Evolutionary conservation across 495 filamentous ascomycete genomes (phyloP).

Genomic region (Neurospora sp.): DNA sequence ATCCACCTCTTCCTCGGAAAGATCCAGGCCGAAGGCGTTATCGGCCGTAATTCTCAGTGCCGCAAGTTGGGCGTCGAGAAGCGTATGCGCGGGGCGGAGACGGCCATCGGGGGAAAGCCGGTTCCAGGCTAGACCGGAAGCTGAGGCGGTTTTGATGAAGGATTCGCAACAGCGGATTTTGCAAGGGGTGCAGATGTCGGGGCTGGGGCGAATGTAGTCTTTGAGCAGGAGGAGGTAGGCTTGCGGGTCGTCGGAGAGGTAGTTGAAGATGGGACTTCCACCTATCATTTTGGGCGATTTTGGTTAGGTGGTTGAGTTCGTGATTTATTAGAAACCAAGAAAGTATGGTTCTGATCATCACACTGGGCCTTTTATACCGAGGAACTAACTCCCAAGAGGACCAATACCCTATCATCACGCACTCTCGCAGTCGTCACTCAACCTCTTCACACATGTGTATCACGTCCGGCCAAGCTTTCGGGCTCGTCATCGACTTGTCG

Average conservation of each 20-base stretch:
- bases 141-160: neutral
- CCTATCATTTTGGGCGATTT: neutral
- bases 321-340: too few relatives aligned
- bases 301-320: too few relatives aligned
- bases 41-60: rapidly evolving
- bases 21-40: neutral
- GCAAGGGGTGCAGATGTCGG: neutral
- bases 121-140: neutral
- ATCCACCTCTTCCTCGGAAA: neutral
- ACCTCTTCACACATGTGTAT: too few relatives aligned
- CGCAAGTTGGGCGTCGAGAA: neutral
- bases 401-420: too few relatives aligned
- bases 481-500: too few relatives aligned
- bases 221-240: neutral
- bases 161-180: neutral
- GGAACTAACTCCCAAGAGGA: too few relatives aligned
- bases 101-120: neutral
- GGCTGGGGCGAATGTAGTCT: neutral
- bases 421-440: too few relatives aligned
- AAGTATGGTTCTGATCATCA: too few relatives aligned
- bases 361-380: too few relatives aligned
- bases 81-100: neutral
- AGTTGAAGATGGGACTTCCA: neutral
- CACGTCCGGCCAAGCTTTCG: too few relatives aligned
- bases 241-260: neutral